phyloP scores from a whole-genome alignment of 257 asterid genomes.

The Solanum chiquidenum region DNA sequence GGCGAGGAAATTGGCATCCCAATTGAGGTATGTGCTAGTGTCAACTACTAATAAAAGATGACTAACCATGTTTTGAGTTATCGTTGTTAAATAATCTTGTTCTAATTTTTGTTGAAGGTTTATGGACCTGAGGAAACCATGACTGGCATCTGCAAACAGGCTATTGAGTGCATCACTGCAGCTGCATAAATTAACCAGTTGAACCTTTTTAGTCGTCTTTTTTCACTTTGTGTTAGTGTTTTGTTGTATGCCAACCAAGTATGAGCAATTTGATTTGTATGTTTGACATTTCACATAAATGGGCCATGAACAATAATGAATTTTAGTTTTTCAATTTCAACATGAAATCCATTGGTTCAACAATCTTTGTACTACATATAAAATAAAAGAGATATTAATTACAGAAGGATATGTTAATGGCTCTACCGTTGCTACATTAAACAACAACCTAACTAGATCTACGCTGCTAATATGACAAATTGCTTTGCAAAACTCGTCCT shows the following conservation, averaged over 20 bases:
- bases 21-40: slow-evolving; percentile 48
- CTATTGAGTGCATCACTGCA: slow-evolving; percentile 84
- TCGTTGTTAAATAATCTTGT: neutral
- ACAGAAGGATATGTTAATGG: neutral
- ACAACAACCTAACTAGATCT: neutral
- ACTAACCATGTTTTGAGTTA: neutral
- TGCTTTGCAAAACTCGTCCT: slow-evolving; percentile 4
- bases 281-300: slow-evolving; percentile 2
- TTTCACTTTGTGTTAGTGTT: neutral
- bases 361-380: neutral
- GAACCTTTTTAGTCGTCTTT: neutral
- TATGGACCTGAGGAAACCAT: slow-evolving; percentile 97
- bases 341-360: neutral
- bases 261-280: slow-evolving; percentile 8
- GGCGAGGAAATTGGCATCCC: slow-evolving; percentile 92
- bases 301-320: slow-evolving; percentile 1
- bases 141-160: slow-evolving; percentile 97
- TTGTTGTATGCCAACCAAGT: slow-evolving; percentile 3
- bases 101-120: slow-evolving; percentile 31
- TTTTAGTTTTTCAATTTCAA: neutral
- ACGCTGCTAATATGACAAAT: neutral
- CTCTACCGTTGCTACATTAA: neutral
- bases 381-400: neutral
- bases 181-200: slow-evolving; percentile 50
- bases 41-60: neutral